These are phyloP conservation scores for Thalassiosira allenii DNA, from an alignment of 352 stramenopile species.

Conservation along the genomic window DNA sequence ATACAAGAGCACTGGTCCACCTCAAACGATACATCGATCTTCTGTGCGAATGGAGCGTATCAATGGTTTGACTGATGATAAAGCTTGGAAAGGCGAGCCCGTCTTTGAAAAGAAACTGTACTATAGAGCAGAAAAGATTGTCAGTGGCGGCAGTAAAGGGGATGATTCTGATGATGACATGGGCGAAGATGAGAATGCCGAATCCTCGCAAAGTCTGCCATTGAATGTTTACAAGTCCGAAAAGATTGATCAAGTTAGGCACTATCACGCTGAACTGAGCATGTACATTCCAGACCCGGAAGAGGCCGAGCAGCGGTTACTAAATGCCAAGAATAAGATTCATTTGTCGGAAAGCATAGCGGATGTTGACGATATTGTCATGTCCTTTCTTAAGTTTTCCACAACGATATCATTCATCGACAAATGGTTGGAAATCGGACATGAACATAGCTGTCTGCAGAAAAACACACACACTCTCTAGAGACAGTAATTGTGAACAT, in stretches of 20 bases:
- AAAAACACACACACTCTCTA: no score
- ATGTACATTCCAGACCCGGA: conserved; percentile 13
- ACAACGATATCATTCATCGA: conserved; percentile 24
- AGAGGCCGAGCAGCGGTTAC: conserved; percentile 26
- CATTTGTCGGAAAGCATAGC: conserved; percentile 14
- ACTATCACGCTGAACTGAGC: conserved; percentile 28
- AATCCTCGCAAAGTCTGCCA: background rate
- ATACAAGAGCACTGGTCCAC: conserved; percentile 30
- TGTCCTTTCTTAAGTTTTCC: no score
- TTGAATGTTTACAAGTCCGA: conserved; percentile 34
- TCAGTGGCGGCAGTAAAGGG: conserved; percentile 8
- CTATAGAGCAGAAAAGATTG: conserved; percentile 46
- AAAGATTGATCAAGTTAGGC: conserved; percentile 31
- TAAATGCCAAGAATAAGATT: conserved; percentile 37
- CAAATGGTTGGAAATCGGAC: no score
- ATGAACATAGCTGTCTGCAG: no score
- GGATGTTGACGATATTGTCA: conserved; percentile 31
- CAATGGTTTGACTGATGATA: conserved; percentile 47
- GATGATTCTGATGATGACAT: conserved; percentile 35
- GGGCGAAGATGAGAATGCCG: conserved; percentile 31
- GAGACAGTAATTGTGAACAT: no score
- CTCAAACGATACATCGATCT: conserved; percentile 18
- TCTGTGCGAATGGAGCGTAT: conserved; percentile 52
- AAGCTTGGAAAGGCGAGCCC: conserved; percentile 48
- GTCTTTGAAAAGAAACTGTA: conserved; percentile 58